Base-by-base conservation (phyloP, 805 yeast genomes). In the Saturnispora hagleri region DNA sequence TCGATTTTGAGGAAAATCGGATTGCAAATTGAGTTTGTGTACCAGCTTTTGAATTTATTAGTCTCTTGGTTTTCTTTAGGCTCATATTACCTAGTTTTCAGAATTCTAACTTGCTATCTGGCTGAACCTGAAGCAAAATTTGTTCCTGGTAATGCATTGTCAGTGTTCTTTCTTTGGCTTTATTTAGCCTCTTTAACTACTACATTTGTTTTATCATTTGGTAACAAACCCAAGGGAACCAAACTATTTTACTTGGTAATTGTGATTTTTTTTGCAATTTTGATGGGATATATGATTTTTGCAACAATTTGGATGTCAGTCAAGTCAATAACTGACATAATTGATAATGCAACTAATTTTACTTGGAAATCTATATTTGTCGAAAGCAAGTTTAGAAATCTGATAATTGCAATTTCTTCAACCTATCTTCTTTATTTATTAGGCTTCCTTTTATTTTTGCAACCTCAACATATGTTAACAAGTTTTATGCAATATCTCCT, bases 61-160 rank as follows among this genome's bases (percentile, higher is more conserved):
- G 86, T 90, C 45, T 86, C 96, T 3, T 91, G 97, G 96, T 91
- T 91, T 64, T 86, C 96, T 1, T 69, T 91, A 53, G 95, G 93
- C 38, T 87, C 91, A 43, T 93, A 88, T 67, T 91, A 87, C 66
- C 69, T 93, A 53, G 96, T 91, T 50, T 91, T 91, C 72, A 74
- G 95, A 62, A 88, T 91, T 58, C 76, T 93, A 62, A 86, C 96
- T 0, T 77, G 83, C 31, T 84, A 90, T 50, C 73, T 91, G 55
- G 93, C 86, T 13, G 78, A 81, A 31, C 52, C 72, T 3, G 82
- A 71, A 41, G 79, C 84, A 55, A 63, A 79, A 24, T 84, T 87
- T 61, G 75, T 76, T 1, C 85, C 88, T 6, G 97, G 96, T 26
- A 79, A 79, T 59, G 79, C 87, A 51, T 70, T 91, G 28, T 82